These are phyloP conservation scores for Prunus salicina DNA, from an alignment of 306 rosid species.

Conservation along the genomic window DNA sequence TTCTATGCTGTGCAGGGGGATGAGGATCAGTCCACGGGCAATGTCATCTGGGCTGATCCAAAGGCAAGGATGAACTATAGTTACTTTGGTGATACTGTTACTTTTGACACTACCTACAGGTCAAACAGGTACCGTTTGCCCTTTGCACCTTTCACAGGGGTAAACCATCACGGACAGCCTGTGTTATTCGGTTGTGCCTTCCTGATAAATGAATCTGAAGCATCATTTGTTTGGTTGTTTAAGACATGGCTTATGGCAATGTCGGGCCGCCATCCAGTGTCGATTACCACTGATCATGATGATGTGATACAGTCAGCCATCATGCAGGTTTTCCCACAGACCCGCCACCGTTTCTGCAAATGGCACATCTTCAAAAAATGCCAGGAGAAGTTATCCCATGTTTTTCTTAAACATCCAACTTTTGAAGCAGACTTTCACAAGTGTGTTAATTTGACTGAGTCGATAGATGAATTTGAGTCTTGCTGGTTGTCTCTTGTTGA, in stretches of 20 bases:
- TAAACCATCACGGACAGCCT: slow-evolving; percentile 96
- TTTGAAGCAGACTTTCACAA: slow-evolving; percentile 97
- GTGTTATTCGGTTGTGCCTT: slow-evolving; percentile 97
- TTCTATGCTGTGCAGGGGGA: slow-evolving; percentile 89
- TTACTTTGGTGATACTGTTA: slow-evolving; percentile 91
- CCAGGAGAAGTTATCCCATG: slow-evolving; percentile 89
- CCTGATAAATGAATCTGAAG: slow-evolving; percentile 84
- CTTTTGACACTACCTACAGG: slow-evolving; percentile 95
- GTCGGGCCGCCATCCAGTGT: slow-evolving; percentile 82
- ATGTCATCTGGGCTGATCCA: slow-evolving; percentile 95
- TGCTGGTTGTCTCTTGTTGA: slow-evolving; percentile 87
- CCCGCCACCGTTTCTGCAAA: slow-evolving; percentile 96
- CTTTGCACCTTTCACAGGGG: slow-evolving; percentile 95
- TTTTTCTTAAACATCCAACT: slow-evolving; percentile 80
- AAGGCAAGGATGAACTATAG: slow-evolving; percentile 80
- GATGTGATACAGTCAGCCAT: slow-evolving; percentile 75
- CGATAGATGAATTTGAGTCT: slow-evolving; percentile 90
- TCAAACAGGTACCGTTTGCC: slow-evolving; percentile 97
- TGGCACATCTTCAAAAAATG: slow-evolving; percentile 98
- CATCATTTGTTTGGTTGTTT: slow-evolving; percentile 88
- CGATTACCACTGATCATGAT: slow-evolving; percentile 94
- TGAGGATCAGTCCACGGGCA: slow-evolving; percentile 64
- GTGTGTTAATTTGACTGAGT: slow-evolving; percentile 92
- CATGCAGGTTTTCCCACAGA: slow-evolving; percentile 73
- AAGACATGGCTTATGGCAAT: slow-evolving; percentile 92